Evolutionary conservation across 306 rosid genomes (phyloP).

Genomic region (Biancaea sappan): DNA sequence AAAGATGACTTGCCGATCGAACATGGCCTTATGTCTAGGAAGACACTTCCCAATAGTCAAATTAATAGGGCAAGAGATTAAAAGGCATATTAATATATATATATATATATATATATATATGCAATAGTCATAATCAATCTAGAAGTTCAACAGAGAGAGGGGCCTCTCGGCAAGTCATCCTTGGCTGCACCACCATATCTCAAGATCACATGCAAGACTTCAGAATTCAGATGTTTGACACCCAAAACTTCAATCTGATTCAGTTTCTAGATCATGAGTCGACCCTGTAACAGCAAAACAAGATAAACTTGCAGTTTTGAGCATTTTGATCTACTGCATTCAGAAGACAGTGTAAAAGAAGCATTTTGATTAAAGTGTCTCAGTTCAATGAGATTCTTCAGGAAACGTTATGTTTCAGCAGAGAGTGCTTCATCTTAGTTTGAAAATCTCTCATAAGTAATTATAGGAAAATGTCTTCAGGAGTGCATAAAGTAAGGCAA

Average conservation of each 20-base stretch:
- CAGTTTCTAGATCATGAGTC: not conserved
- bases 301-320: not conserved
- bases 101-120: not conserved
- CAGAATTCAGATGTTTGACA: conserved; percentile 35
- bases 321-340: not conserved
- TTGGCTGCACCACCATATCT: conserved; percentile 53
- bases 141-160: not conserved
- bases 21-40: not conserved
- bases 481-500: too few relatives aligned
- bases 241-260: conserved; percentile 1
- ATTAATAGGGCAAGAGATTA: too few relatives aligned
- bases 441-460: too few relatives aligned
- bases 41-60: not conserved
- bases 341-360: not conserved
- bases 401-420: too few relatives aligned
- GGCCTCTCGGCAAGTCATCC: conserved; percentile 59
- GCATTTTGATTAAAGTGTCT: not conserved
- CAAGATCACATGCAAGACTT: conserved; percentile 43
- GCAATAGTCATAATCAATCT: not conserved
- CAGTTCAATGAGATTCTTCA: too few relatives aligned
- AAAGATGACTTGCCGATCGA: conserved; percentile 44
- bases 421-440: too few relatives aligned
- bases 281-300: conserved; percentile 27
- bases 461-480: too few relatives aligned
- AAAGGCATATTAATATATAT: too few relatives aligned